phyloP scores from a whole-genome alignment of 306 rosid genomes.

The Phaseolus lunatus region DNA sequence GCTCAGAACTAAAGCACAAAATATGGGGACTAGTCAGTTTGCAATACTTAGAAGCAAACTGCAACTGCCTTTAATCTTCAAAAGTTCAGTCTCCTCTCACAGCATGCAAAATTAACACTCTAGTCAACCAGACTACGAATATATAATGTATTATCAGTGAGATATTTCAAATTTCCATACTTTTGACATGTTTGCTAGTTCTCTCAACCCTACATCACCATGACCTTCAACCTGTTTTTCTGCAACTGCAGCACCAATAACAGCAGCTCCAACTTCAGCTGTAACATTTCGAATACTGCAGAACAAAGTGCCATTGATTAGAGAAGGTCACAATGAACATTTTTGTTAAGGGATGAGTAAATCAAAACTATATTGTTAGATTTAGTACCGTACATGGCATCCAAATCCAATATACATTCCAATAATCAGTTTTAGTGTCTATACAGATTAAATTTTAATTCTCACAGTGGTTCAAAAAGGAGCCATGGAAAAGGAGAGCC shows the following conservation, averaged over 20 bases:
- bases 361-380: background rate
- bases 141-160: background rate
- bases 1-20: slow-evolving; percentile 12
- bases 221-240: slow-evolving; percentile 88
- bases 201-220: slow-evolving; percentile 67
- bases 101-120: background rate
- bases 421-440: background rate
- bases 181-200: slow-evolving; percentile 74
- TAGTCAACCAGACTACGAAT: slow-evolving; percentile 6
- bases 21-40: slow-evolving; percentile 18
- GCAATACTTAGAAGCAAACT: slow-evolving; percentile 6
- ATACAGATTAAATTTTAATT: slow-evolving; percentile 3
- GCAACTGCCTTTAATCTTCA: slow-evolving; percentile 14
- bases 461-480: slow-evolving; percentile 4
- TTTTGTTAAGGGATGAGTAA: slow-evolving; percentile 5
- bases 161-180: slow-evolving; percentile 58
- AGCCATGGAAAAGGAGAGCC: background rate
- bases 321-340: slow-evolving; percentile 18
- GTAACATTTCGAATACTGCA: slow-evolving; percentile 85
- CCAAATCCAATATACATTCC: slow-evolving; percentile 24
- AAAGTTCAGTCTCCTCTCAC: slow-evolving; percentile 7
- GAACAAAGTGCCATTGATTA: slow-evolving; percentile 31
- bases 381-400: slow-evolving; percentile 6
- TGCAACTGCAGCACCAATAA: slow-evolving; percentile 73
- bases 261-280: slow-evolving; percentile 94